Conservation (phyloP, 106 monocot genomes). For the Acorus calamus region DNA sequence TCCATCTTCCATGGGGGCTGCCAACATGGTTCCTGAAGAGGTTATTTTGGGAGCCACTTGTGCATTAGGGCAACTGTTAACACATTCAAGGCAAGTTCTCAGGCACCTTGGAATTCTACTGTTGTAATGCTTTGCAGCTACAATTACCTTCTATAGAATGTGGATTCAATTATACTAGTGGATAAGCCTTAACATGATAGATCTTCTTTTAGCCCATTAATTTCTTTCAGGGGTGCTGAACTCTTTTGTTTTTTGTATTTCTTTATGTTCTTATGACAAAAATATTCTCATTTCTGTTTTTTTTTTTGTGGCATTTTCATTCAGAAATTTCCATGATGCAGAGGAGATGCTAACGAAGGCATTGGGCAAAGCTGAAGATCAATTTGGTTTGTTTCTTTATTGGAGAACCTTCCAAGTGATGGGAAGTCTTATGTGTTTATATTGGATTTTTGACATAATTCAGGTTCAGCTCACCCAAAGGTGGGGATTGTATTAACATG, state of each 20-base stretch:
- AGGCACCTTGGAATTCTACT: background rate
- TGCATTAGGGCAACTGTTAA: constrained; percentile 73
- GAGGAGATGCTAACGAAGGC: constrained; percentile 77
- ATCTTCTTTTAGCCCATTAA: too few species aligned
- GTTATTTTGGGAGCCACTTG: constrained; percentile 53
- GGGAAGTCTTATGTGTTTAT: background rate
- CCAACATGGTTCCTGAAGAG: constrained; percentile 79
- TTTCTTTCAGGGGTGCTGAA: too few species aligned
- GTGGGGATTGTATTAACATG: constrained; percentile 82
- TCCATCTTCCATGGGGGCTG: constrained; percentile 29
- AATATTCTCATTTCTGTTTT: background rate
- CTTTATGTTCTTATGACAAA: background rate
- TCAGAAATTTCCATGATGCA: constrained; percentile 69
- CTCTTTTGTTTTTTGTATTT: background rate
- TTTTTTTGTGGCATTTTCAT: constrained; percentile 5
- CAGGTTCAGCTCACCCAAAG: constrained; percentile 81
- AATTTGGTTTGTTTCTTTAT: constrained; percentile 50
- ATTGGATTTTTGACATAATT: constrained; percentile 5
- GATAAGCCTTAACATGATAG: too few species aligned
- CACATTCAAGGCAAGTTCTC: constrained; percentile 55
- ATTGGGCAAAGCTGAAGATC: constrained; percentile 62
- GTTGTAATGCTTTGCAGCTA: background rate
- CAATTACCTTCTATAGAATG: too few species aligned
- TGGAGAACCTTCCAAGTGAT: background rate
- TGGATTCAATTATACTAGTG: too few species aligned